Evolutionary conservation across 495 filamentous ascomycete species (phyloP), one percentile per base, ranked within the genome.

Genomic region (Collariella sp.): DNA sequence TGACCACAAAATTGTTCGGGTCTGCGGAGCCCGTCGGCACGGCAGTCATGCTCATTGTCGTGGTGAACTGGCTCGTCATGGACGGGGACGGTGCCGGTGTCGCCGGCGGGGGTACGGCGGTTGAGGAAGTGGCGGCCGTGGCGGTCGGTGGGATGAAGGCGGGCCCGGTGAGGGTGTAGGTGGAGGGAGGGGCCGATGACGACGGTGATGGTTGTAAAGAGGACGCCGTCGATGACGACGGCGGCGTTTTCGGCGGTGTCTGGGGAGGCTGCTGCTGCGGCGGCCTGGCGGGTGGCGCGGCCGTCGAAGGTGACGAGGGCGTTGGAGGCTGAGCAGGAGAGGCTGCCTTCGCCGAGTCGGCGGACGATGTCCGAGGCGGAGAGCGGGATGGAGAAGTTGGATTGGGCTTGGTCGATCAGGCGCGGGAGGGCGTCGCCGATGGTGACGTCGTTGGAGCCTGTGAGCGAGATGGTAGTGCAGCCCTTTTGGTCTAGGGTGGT

Each of bases 311-410:
- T 85, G 7, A 97, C 83, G 19, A 98, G 79, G 0, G 87, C 82
- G 56, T 96, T 96, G 69, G 96, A 83, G 0, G 82, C 79, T 1
- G 77, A 80, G 68, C 93, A 98, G 44, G 83, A 83, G 31, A 94
- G 73, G 54, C 83, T 83, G 33, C 74, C 81, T 38, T 77, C 69
- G 62, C 83, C 88, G 68, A 98, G 90, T 44, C 89, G 78, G 0
- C 83, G 79, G 55, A 96, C 76, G 57, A 97, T 74, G 7, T 75
- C 73, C 5, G 78, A 72, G 7, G 75, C 69, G 55, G 83, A 76
- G 3, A 98, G 79, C 2, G 82, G 77, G 46, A 98, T 83, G 33
- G 82, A 84, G 66, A 86, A 98, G 50, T 88, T 85, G 7, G 69
- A 53, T 49, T 83, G 64, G 0, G 87, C 80, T 19, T 77, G 75